Conservation (phyloP, 257 asterid species). For the Solanum ahanhuiri region DNA sequence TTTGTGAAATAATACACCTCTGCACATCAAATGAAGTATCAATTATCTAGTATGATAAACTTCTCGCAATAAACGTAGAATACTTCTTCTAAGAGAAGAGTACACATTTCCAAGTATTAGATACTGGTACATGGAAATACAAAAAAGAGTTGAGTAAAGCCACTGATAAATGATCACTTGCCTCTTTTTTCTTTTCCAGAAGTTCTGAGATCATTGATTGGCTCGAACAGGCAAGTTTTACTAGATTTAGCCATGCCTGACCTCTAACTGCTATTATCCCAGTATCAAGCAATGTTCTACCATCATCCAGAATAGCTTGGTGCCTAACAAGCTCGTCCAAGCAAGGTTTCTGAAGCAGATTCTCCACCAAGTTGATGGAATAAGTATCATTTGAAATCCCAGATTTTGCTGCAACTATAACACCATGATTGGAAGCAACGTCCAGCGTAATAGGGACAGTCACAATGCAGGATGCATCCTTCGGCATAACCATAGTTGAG, state of each 20-base stretch:
- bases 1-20: background rate
- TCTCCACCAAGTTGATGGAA: slow-evolving; percentile 51
- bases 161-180: slow-evolving; percentile 17
- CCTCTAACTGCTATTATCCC: slow-evolving; percentile 95
- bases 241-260: slow-evolving; percentile 87
- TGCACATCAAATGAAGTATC: background rate
- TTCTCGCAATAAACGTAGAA: background rate
- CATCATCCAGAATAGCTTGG: slow-evolving; percentile 79
- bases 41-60: background rate
- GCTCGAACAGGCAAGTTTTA: slow-evolving; percentile 58
- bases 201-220: slow-evolving; percentile 63
- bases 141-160: background rate
- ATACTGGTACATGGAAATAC: background rate
- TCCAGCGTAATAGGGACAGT: slow-evolving; percentile 94
- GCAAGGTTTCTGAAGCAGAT: slow-evolving; percentile 92
- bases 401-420: slow-evolving; percentile 73
- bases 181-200: slow-evolving; percentile 74
- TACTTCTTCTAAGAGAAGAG: background rate
- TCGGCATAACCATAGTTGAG: slow-evolving; percentile 75
- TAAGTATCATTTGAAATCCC: slow-evolving; percentile 17
- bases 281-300: slow-evolving; percentile 89
- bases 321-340: slow-evolving; percentile 53
- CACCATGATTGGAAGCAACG: slow-evolving; percentile 93
- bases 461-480: slow-evolving; percentile 68
- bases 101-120: background rate